Evolutionary conservation across 2,329 filamentous ascomycete genomes (phyloP).

Genomic region (Colletotrichum tropicicola): DNA sequence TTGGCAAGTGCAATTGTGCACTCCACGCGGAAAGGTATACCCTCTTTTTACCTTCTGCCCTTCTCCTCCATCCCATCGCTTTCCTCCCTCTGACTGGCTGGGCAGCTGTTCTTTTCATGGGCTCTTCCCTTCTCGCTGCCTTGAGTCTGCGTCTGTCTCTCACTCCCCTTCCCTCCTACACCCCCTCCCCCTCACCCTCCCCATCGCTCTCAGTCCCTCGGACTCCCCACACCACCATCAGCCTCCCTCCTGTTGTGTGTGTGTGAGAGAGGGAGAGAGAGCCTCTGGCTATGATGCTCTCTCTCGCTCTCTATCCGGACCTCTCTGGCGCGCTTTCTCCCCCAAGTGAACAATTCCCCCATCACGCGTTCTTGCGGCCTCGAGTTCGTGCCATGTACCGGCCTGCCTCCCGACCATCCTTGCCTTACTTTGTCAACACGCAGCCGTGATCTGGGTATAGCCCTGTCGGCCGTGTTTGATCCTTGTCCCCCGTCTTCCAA

Average conservation of each 20-base stretch:
- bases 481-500: constrained; percentile 41
- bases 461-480: constrained; percentile 38
- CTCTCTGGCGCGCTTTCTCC: constrained; percentile 3
- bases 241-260: neutral
- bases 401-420: neutral
- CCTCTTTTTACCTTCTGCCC: constrained; percentile 1
- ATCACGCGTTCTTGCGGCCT: constrained; percentile 1
- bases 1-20: constrained; percentile 1
- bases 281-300: constrained; percentile 8
- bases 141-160: neutral
- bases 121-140: constrained; percentile 3
- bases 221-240: constrained; percentile 30
- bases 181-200: neutral
- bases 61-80: constrained; percentile 26
- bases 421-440: constrained; percentile 19
- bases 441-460: constrained; percentile 33
- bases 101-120: constrained; percentile 13
- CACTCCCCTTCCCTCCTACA: neutral
- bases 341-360: constrained; percentile 18
- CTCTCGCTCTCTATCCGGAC: constrained; percentile 9
- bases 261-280: neutral
- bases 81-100: constrained; percentile 3
- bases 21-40: constrained; percentile 2
- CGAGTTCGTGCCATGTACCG: constrained; percentile 29
- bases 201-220: constrained; percentile 26